Conservation (phyloP, 352 stramenopile species). For the Globisporangium spinosum region DNA sequence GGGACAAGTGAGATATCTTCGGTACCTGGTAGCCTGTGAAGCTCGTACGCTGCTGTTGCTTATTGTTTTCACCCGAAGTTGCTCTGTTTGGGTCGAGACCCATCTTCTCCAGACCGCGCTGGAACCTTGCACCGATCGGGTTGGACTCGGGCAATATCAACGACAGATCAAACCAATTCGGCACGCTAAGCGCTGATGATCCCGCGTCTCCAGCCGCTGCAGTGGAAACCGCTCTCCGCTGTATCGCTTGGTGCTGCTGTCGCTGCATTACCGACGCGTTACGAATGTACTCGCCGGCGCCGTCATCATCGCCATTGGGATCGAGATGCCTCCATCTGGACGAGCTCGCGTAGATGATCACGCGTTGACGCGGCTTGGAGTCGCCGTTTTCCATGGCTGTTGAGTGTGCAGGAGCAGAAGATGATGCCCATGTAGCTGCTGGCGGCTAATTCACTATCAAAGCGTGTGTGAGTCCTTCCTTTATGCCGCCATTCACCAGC, state of each 20-base stretch:
- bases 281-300: not conserved
- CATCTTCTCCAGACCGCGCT: constrained; percentile 24
- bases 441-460: not conserved
- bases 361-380: constrained; percentile 23
- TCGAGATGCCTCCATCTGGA: constrained; percentile 9
- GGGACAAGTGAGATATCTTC: constrained; percentile 48
- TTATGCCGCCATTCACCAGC: not conserved
- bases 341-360: constrained; percentile 31
- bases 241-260: constrained; percentile 8
- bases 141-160: constrained; percentile 48
- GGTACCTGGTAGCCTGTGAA: constrained; percentile 21
- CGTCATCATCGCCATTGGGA: not conserved
- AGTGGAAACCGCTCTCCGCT: not conserved
- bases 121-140: constrained; percentile 34
- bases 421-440: not conserved
- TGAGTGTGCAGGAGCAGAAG: not conserved
- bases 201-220: not conserved
- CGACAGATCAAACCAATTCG: constrained; percentile 65
- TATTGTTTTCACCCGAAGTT: not conserved
- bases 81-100: not conserved
- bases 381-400: constrained; percentile 9
- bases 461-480: too few species aligned
- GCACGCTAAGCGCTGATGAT: constrained; percentile 19
- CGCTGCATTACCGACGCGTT: not conserved
- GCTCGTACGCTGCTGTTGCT: not conserved